Conservation (phyloP, 1,284 basidiomycete genomes). For the Moesziomyces antarcticus region DNA sequence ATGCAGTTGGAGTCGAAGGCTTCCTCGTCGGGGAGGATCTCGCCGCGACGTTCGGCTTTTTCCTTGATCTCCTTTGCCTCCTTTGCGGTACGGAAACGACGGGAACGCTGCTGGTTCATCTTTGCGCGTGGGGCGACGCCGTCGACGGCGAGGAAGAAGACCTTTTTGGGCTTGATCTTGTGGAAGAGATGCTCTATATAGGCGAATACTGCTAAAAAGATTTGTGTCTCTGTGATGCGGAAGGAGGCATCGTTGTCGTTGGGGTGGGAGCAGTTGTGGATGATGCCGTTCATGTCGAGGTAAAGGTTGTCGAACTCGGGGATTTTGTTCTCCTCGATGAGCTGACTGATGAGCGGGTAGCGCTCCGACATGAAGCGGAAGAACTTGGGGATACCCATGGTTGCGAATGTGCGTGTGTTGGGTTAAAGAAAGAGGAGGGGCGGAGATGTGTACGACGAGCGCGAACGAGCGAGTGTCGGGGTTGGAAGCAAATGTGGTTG, state of each 20-base stretch:
- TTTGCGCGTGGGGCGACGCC: conserved; percentile 98
- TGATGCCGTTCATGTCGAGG: conserved; percentile 98
- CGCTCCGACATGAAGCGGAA: conserved; percentile 80
- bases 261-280: conserved; percentile 81
- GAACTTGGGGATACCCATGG: conserved; percentile 70
- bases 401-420: conserved; percentile 4
- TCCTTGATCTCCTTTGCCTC: conserved; percentile 88
- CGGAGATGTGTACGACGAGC: background rate
- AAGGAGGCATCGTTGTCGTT: conserved; percentile 96
- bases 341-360: conserved; percentile 96
- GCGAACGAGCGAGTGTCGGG: conserved; percentile 4
- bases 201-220: conserved; percentile 94
- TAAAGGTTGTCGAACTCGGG: conserved; percentile 89
- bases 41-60: conserved; percentile 87
- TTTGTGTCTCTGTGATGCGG: conserved; percentile 89
- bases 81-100: conserved; percentile 93
- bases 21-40: conserved; percentile 89
- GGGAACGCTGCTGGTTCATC: conserved; percentile 91
- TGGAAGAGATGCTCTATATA: conserved; percentile 97
- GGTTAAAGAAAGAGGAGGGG: no score
- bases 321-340: conserved; percentile 96
- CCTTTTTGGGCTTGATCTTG: conserved; percentile 95
- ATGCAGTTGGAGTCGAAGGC: conserved; percentile 99
- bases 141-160: conserved; percentile 92
- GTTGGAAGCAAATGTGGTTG: conserved; percentile 33